Conservation (phyloP, 1,284 basidiomycete genomes). For the Cutaneotrichosporon dermatis region DNA sequence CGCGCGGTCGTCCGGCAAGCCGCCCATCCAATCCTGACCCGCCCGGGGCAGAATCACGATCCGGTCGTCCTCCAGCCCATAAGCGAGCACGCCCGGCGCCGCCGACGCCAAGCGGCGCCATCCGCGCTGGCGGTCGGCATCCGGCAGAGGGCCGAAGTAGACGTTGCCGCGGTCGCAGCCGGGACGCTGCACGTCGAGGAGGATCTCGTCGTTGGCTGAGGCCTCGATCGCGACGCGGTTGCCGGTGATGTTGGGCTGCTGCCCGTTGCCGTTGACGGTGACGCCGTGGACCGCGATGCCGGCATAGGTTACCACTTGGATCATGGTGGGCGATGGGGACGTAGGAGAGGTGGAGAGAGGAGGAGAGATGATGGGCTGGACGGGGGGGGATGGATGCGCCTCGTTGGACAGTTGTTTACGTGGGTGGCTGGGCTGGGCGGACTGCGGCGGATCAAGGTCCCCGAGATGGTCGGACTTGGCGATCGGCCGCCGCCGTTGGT, state of each 20-base stretch:
- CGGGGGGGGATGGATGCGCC: too few species aligned
- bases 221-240: conserved; percentile 9
- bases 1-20: conserved; percentile 16
- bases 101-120: conserved; percentile 13
- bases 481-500: too few species aligned
- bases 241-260: conserved; percentile 11
- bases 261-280: conserved; percentile 13
- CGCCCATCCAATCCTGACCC: conserved; percentile 8
- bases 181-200: conserved; percentile 7
- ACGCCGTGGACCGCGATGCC: conserved; percentile 14
- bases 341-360: too few species aligned
- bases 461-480: too few species aligned
- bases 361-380: too few species aligned
- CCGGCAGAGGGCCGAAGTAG: conserved; percentile 2
- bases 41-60: conserved; percentile 13
- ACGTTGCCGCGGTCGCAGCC: conserved; percentile 8
- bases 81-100: conserved; percentile 9
- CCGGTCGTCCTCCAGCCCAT: conserved; percentile 13
- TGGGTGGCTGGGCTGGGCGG: too few species aligned
- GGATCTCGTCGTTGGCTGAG: conserved; percentile 3
- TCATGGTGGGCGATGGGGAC: conserved; percentile 6
- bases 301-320: conserved; percentile 11
- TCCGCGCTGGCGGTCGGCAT: conserved; percentile 11
- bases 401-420: too few species aligned
- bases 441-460: too few species aligned